phyloP scores from a whole-genome alignment of 1,284 basidiomycete species.

The Thelephora terrestris region DNA sequence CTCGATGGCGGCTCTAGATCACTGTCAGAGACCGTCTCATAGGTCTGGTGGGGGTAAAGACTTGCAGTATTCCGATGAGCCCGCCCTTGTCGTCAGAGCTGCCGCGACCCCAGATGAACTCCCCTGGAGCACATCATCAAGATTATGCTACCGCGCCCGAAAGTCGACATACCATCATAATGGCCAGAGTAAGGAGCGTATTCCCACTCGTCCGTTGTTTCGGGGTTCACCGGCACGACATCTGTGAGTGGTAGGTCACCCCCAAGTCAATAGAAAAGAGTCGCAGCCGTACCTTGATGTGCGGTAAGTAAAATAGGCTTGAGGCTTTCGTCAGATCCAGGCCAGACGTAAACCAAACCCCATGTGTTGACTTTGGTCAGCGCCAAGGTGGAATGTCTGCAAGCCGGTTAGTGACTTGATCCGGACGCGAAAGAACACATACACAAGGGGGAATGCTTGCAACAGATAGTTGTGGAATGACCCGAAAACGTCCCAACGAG shows the following conservation, averaged over 20 bases:
- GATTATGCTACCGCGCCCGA: too few relatives aligned
- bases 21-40: neutral
- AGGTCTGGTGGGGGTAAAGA: slow-evolving; percentile 2
- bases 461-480: slow-evolving; percentile 34
- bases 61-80: slow-evolving; percentile 45
- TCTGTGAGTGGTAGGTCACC: slow-evolving; percentile 21
- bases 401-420: neutral
- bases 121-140: too few relatives aligned
- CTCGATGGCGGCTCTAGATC: slow-evolving; percentile 38
- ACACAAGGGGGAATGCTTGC: slow-evolving; percentile 32
- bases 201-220: slow-evolving; percentile 41
- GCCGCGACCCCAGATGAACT: slow-evolving; percentile 55
- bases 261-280: neutral
- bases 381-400: slow-evolving; percentile 40
- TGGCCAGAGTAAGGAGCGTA: slow-evolving; percentile 28
- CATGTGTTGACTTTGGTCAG: slow-evolving; percentile 54
- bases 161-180: slow-evolving; percentile 20
- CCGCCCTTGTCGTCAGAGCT: slow-evolving; percentile 54
- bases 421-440: slow-evolving; percentile 12
- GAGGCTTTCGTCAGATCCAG: slow-evolving; percentile 41
- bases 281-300: slow-evolving; percentile 43
- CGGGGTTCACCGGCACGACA: slow-evolving; percentile 46
- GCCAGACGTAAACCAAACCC: slow-evolving; percentile 56
- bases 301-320: slow-evolving; percentile 59
- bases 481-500: slow-evolving; percentile 33